Base-by-base conservation (phyloP, 768 basidiomycete genomes). In the Boletus barrowsii region DNA sequence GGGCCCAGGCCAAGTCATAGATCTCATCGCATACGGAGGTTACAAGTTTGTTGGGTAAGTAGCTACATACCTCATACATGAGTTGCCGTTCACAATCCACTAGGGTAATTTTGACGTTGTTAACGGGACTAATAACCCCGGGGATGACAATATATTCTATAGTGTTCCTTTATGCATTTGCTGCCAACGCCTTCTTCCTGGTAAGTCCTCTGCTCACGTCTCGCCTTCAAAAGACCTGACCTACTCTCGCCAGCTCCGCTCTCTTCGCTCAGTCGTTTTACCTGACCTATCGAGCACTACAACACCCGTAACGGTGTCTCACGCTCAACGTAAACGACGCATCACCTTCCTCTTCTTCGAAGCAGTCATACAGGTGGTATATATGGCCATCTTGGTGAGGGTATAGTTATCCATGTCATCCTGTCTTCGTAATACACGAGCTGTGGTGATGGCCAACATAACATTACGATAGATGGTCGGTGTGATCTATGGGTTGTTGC, bases 41-140 rank as follows among this genome's bases (percentile, higher is more conserved):
- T 98, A 98, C 75, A 98, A 99, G 67, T 98, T 99, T 63, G 91
- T 98, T 29, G 96, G 93, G 93, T 93, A 59, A 29, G 85, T 46
- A 4, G 4, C 32, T 7, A 11, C 6, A 7, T 15, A 48, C 15
- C 13, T 37, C 17, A 3, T 41, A 36, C 32, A 39, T 54, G 17
- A 10, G 5, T 15, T 4, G 1, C 4, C 8, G 2, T 36, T 61
- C 44, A 63, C 15, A 10, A 2, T 35, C 10, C 56, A 4, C n/a
- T 56, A 95, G 94, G 2, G 91, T 98, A 39, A 95, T 97, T 60
- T 72, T 87, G 13, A 86, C 89, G 3, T 73, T 97, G n/a, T 68
- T 90, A 2, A 83, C 82, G 0, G 83, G 84, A 5, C 79, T 98
- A 42, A 68, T 93, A 39, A 77, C 80, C 9, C 65, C 86, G 0